Base-by-base conservation (phyloP, 2,329 filamentous ascomycete species). In the Pleurostoma richardsiae region DNA sequence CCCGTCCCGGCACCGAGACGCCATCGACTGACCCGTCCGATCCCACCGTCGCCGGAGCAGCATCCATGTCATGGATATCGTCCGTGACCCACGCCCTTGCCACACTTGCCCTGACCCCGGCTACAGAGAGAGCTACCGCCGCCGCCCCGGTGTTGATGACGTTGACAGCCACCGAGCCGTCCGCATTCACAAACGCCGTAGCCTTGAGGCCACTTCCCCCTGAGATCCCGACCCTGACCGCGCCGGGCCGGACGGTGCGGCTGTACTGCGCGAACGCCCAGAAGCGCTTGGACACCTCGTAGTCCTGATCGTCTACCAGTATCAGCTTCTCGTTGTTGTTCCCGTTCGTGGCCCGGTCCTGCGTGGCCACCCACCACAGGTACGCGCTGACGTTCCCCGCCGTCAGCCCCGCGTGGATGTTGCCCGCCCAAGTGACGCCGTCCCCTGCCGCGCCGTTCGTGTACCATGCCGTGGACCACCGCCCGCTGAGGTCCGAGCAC, bases 361-460 rank as follows among this genome's bases (percentile, higher is more conserved):
- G 51, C 10, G 49, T 53, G 11, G 41, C 52, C 10, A 50, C 47
- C 52, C 52, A 54, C 47, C 48, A 54, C 54, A 74, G 68, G 58
- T 74, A 72, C 30, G 68, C 66, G 11, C 68, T 69, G 7, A 70
- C 69, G 58, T 74, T 66, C 5, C 60, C 66, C 31, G 41, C n/a
- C 39, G 46, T 61, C 38, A 74, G 54, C 5, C 59, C 67, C 10
- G 64, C 63, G 49, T 69, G 66, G 30, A 75, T 68, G 44, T 67
- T 64, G 47, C 68, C 67, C 1, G 72, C 72, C 72, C 72, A 76
- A 1, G 67, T 71, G 53, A 71, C 60, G 4, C 72, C 72, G 45
- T 74, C 71, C 11, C 65, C 64, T 4, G 55, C 46, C 5, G 57
- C 63, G 27, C 68, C 67, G 45, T 56, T 64, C 1, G 50, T 52